Conservation (phyloP, 2,329 filamentous ascomycete genomes). For the Dissoconium aciculare region DNA sequence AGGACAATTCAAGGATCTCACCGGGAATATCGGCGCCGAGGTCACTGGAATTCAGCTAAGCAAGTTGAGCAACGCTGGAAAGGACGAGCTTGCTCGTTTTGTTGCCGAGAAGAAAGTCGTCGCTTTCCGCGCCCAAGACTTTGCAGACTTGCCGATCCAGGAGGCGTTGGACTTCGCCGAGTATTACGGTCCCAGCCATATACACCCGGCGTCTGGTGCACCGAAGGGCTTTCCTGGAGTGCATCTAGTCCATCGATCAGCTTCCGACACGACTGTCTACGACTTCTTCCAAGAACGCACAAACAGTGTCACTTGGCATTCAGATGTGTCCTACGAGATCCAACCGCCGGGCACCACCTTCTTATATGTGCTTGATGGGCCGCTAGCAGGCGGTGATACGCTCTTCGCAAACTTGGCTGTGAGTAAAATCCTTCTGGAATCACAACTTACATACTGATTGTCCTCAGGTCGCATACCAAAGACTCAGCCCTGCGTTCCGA, state of each 20-base stretch:
- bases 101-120: constrained; percentile 67
- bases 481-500: constrained; percentile 64
- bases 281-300: constrained; percentile 55
- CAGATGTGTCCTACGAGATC: constrained; percentile 72
- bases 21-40: constrained; percentile 60
- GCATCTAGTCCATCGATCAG: constrained; percentile 63
- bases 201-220: constrained; percentile 63
- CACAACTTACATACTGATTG: constrained; percentile 29
- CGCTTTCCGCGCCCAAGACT: constrained; percentile 59
- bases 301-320: constrained; percentile 70
- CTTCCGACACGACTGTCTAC: constrained; percentile 44
- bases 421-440: background rate
- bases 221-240: constrained; percentile 60
- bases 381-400: constrained; percentile 67
- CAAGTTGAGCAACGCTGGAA: constrained; percentile 50
- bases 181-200: constrained; percentile 70
- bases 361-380: constrained; percentile 72
- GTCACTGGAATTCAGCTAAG: constrained; percentile 57
- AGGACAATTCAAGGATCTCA: constrained; percentile 43
- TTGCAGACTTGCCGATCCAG: constrained; percentile 49
- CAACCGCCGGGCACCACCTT: constrained; percentile 87
- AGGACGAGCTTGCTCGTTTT: constrained; percentile 61
- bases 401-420: constrained; percentile 62
- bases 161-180: constrained; percentile 54
- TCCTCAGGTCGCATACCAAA: constrained; percentile 48